Evolutionary conservation across 2,329 filamentous ascomycete genomes (phyloP).

Genomic region (Colletotrichum limetticola): DNA sequence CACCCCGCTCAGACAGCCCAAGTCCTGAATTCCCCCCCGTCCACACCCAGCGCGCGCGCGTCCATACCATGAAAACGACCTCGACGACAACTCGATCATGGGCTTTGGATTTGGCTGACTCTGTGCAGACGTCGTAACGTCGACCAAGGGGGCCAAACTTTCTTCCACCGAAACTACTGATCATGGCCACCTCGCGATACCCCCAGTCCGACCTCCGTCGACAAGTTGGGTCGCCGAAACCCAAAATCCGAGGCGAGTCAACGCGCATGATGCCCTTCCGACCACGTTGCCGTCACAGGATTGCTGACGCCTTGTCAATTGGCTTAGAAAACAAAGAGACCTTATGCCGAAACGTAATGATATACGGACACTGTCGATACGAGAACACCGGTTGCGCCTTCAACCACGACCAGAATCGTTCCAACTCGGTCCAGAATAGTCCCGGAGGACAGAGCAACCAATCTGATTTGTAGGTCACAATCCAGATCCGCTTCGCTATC

Average conservation of each 20-base stretch:
- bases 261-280: slow-evolving; percentile 20
- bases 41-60: slow-evolving; percentile 27
- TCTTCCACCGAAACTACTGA: slow-evolving; percentile 41
- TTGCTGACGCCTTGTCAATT: slow-evolving; percentile 35
- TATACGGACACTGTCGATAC: slow-evolving; percentile 93
- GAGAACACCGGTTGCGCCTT: slow-evolving; percentile 92
- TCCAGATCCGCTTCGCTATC: not conserved
- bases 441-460: slow-evolving; percentile 43
- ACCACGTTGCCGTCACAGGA: slow-evolving; percentile 15
- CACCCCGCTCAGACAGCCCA: slow-evolving; percentile 26
- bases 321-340: slow-evolving; percentile 83
- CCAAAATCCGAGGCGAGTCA: slow-evolving; percentile 64
- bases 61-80: slow-evolving; percentile 20
- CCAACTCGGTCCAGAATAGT: slow-evolving; percentile 39
- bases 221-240: slow-evolving; percentile 66
- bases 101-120: slow-evolving; percentile 33
- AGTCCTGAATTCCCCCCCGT: slow-evolving; percentile 6
- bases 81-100: slow-evolving; percentile 22
- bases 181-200: slow-evolving; percentile 60
- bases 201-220: slow-evolving; percentile 59
- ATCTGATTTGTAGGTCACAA: slow-evolving; percentile 60
- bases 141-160: slow-evolving; percentile 47
- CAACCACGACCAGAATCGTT: slow-evolving; percentile 83
- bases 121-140: slow-evolving; percentile 54
- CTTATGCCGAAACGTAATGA: slow-evolving; percentile 89